These are phyloP conservation scores for Erysiphe pulchra DNA, from an alignment of 2,329 filamentous ascomycete species.

Conservation along the genomic window DNA sequence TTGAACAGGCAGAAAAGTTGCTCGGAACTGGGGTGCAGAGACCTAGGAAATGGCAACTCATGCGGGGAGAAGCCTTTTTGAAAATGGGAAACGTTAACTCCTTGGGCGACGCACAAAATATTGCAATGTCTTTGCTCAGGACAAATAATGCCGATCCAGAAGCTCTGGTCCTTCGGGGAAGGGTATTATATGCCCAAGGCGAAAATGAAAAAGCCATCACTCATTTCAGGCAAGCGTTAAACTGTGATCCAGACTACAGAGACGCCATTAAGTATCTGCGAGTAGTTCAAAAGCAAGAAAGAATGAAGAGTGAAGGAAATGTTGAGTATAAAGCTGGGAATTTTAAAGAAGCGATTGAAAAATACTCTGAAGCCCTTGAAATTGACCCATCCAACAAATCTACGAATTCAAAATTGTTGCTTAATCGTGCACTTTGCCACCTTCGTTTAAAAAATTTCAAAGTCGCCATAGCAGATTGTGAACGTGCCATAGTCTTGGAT, in stretches of 20 bases:
- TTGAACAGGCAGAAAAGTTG: constrained; percentile 69
- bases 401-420: constrained; percentile 81
- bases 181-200: constrained; percentile 69
- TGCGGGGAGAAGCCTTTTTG: constrained; percentile 76
- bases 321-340: constrained; percentile 63
- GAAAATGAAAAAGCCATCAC: constrained; percentile 89
- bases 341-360: constrained; percentile 57
- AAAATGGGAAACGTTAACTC: constrained; percentile 82
- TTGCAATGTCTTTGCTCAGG: constrained; percentile 68
- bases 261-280: constrained; percentile 72
- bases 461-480: constrained; percentile 63
- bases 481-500: constrained; percentile 59
- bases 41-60: constrained; percentile 79
- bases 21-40: constrained; percentile 51
- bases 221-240: constrained; percentile 72
- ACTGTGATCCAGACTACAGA: constrained; percentile 75
- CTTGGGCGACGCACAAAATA: constrained; percentile 72
- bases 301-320: constrained; percentile 88
- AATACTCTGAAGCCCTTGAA: constrained; percentile 60
- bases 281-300: constrained; percentile 73
- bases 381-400: constrained; percentile 74
- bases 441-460: constrained; percentile 66
- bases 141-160: constrained; percentile 81
- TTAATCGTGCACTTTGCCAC: constrained; percentile 74
- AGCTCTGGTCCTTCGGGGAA: constrained; percentile 68